Base-by-base conservation (phyloP, 495 filamentous ascomycete species). In the Neurospora sp. region DNA sequence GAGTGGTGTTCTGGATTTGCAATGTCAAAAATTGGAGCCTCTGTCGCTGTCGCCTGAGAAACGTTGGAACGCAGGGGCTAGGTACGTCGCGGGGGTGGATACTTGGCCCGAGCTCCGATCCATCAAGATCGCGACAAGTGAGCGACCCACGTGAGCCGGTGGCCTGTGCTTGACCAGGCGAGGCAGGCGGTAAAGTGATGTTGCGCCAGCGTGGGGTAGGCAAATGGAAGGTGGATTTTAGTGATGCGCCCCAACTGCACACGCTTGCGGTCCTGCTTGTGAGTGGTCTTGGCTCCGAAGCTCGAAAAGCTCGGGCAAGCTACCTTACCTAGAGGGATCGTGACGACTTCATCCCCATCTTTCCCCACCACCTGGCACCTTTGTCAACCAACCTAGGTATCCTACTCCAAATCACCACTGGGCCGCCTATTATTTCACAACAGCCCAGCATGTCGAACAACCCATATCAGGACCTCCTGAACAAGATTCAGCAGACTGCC, bases 371-470 rank as follows among this genome's bases (percentile, higher is more conserved):
- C 27, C 14, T 61, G 35, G 27, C 14, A 66, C 27, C 14, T 61
- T 27, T 5, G 27, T 66, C 53, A 66, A 61, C 53, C 53, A 66
- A 66, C 53, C 53, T 61, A 61, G 53, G 53, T 12, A 35, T 66
- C 53, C 53, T 66, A 66, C 53, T 66, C 53, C 73, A 75, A 75
- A 74, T 53, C 75, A 72, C 66, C 70, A 73, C 18, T 40, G 8
- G 70, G 39, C 69, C 37, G 40, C 68, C 18, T 16, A 42, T 20
- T 46, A 71, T 69, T 72, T 41, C 66, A 72, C 20, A 66, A 69
- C 40, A 42, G 40, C 22, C 72, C 80, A 82, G 81, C 42, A 88
- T 87, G 85, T 83, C 85, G 75, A 79, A 80, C 75, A 82, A 82
- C 69, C 84, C 82, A 42, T 83, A 85, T 75, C 82, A 85, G 72